Conservation (phyloP, 306 rosid genomes). For the Prunus davidiana region DNA sequence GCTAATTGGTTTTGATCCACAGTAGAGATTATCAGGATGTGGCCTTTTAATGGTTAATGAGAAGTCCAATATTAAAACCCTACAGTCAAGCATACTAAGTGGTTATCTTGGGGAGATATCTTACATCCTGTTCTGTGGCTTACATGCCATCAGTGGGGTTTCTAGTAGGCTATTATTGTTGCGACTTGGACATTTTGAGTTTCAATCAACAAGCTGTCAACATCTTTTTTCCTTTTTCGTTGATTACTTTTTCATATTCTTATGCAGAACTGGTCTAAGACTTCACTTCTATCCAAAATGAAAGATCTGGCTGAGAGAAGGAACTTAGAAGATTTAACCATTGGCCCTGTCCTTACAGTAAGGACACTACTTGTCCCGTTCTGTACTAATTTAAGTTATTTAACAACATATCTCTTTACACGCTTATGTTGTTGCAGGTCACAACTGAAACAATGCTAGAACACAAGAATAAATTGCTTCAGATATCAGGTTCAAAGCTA, state of each 20-base stretch:
- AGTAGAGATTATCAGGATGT: no score
- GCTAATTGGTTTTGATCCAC: no score
- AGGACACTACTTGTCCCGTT: slow-evolving; percentile 14
- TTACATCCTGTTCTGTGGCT: background rate
- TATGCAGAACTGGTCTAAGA: slow-evolving; percentile 77
- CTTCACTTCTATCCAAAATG: slow-evolving; percentile 68
- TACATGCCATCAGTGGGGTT: background rate
- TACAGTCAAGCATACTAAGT: no score
- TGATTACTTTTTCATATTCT: slow-evolving; percentile 12
- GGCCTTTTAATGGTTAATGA: background rate
- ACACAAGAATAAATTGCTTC: slow-evolving; percentile 71
- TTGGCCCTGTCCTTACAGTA: slow-evolving; percentile 94
- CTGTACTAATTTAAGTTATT: background rate
- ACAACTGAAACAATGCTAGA: slow-evolving; percentile 75
- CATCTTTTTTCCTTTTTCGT: background rate
- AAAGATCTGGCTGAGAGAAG: slow-evolving; percentile 85
- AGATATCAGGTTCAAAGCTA: slow-evolving; percentile 81
- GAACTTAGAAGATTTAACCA: slow-evolving; percentile 76
- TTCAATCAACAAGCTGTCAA: background rate
- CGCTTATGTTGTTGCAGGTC: slow-evolving; percentile 40
- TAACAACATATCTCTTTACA: background rate
- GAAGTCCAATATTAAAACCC: no score
- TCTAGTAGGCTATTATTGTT: background rate
- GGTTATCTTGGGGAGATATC: no score
- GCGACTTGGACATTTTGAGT: slow-evolving; percentile 5